phyloP scores from a whole-genome alignment of 192 early-diverging fungal genomes.

The Coemansia sp. region DNA sequence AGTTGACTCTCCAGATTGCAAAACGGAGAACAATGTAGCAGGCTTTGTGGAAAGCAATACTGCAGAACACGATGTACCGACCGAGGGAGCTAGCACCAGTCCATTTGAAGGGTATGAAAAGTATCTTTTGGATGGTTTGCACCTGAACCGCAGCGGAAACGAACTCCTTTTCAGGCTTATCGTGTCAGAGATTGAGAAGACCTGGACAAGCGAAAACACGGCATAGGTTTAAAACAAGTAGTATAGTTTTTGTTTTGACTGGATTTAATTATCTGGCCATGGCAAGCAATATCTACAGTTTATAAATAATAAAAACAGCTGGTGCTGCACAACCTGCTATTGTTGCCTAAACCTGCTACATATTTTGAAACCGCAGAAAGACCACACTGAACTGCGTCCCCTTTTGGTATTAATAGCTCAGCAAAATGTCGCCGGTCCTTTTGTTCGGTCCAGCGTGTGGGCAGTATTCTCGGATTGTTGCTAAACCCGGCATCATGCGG shows the following conservation, averaged over 20 bases:
- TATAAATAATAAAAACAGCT: too few species aligned
- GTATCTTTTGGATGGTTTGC: conserved; percentile 59
- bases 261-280: not conserved
- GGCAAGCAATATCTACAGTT: too few species aligned
- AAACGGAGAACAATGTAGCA: conserved; percentile 18
- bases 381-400: too few species aligned
- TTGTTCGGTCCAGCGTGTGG: not conserved
- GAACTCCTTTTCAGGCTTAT: conserved; percentile 34
- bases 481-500: not conserved
- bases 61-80: not conserved
- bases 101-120: conserved; percentile 30
- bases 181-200: not conserved
- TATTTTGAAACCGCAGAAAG: too few species aligned
- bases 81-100: not conserved
- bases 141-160: conserved; percentile 58
- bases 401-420: too few species aligned
- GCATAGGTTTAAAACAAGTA: not conserved
- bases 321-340: too few species aligned
- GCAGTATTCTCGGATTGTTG: not conserved
- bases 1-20: not conserved
- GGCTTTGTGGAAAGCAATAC: conserved; percentile 15
- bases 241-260: not conserved
- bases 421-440: not conserved
- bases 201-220: conserved; percentile 19
- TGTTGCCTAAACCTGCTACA: too few species aligned